Base-by-base conservation (phyloP, 75 land plant genomes). In the Picea glauca region DNA sequence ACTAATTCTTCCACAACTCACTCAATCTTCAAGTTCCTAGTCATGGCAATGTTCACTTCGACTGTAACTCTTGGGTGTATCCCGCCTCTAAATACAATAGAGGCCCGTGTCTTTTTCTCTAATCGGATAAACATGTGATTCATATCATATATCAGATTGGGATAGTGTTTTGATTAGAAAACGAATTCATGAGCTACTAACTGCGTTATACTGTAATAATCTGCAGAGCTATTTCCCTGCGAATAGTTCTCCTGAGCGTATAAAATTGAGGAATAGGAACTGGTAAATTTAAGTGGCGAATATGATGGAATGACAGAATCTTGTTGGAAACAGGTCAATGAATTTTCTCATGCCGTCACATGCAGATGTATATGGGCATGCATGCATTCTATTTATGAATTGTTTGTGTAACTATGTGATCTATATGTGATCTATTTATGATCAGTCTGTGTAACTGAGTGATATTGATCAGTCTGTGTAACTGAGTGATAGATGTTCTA, bases 81-180 rank as follows among this genome's bases (percentile, higher is more conserved):
- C 26, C 26, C 26, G 26, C 26, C 26, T 0, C 26, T 26, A 26
- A 26, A 26, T 26, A 26, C 26, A 26, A 26, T 15, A 76, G 83
- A 50, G 85, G 87, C 26, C 3, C 97, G 99, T 7, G 81, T 96
- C 13, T 92, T 96, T 88, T 96, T 96, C 63, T 57, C 84, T 32
- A 26, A 26, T 26, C 26, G 26, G 26, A 26, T 26, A 26, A 26
- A 26, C 26, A 26, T 26, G 26, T 26, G 26, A 26, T 26, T 26
- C 26, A 26, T 26, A 26, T 26, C 26, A 26, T 26, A 26, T 26
- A 26, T 26, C 8, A 17, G 4, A 65, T 35, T 5, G 4, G 33
- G 15, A 3, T 20, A 20, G 5, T 21, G n/a, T 18, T 60, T 60
- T 20, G 21, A 18, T 18, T 20, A 23, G 11, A 26, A 2, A 11